Evolutionary conservation across 345 rosid species (phyloP).

Genomic region (Arabidopsis thaliana): DNA sequence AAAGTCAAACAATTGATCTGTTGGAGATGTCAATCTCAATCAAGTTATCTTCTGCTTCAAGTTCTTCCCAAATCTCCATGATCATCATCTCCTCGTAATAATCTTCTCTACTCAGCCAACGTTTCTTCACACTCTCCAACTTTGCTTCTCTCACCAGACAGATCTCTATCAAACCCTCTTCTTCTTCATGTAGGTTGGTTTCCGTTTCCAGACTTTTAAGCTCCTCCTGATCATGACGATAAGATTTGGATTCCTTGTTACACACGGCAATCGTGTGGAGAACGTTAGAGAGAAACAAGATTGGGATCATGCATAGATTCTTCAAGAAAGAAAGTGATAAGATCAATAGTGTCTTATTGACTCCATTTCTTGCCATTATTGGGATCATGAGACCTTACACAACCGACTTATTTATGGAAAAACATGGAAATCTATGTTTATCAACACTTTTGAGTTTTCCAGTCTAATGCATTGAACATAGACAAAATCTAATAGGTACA

Average conservation of each 20-base stretch:
- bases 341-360: conserved; percentile 24
- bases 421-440: not conserved
- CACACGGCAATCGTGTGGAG: conserved; percentile 35
- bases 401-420: conserved; percentile 3
- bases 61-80: conserved; percentile 55
- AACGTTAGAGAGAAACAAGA: conserved; percentile 52
- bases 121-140: conserved; percentile 41
- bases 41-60: conserved; percentile 69
- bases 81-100: conserved; percentile 35
- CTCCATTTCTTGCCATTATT: conserved; percentile 37
- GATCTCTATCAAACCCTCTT: conserved; percentile 73
- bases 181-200: conserved; percentile 29
- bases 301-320: conserved; percentile 37
- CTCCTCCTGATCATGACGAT: conserved; percentile 27
- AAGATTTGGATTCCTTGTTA: conserved; percentile 17
- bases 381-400: conserved; percentile 26
- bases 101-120: conserved; percentile 45
- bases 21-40: conserved; percentile 79
- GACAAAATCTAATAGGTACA: conserved; percentile 8
- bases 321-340: conserved; percentile 37
- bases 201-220: conserved; percentile 27
- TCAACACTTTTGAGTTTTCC: conserved; percentile 1
- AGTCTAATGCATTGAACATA: conserved; percentile 37
- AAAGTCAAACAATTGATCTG: conserved; percentile 53
- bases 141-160: conserved; percentile 43